Base-by-base conservation (phyloP, 2,329 filamentous ascomycete genomes). In the Sporothrix brasiliensis region DNA sequence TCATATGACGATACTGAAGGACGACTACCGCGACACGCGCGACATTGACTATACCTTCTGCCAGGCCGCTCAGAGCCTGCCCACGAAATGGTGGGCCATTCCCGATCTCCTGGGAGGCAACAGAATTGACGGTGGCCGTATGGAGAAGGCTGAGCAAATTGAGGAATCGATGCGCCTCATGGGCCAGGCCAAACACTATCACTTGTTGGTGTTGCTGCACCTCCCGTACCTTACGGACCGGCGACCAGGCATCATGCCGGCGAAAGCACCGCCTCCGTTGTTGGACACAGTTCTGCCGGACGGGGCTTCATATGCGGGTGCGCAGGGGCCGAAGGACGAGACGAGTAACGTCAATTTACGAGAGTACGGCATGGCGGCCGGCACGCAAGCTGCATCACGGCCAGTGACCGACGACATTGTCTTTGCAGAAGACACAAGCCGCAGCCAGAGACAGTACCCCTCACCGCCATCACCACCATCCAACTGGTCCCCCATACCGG, bases 221-320 rank as follows among this genome's bases (percentile, higher is more conserved):
- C 78, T 87, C 0, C 85, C 85, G 0, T 86, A 84, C 70, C 81
- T 87, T 74, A 78, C 86, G 6, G 80, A 79, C 14, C 77, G 79
- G 24, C 60, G 53, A 13, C 41, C 19, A 73, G 76, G 1, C 72
- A 4, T 60, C 41, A 41, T 50, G 11, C 52, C 61, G 19, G 16
- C 56, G 24, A 30, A 21, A 11, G 54, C 54, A 10, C 24, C 67
- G 9, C 56, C 19, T 19, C 30, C 34, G 13, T 11, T 10, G 44
- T 30, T 30, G 27, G 24, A 27, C 16, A 13, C 60, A 0, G 27
- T 21, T 4, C 3, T 54, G 19, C 24, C 4, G 5, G 49, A 67
- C 3, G 63, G 41, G 6, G 16, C 14, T 9, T 16, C 44, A 6
- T 21, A 21, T 41, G 56, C 56, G 3, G 30, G 56, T 4, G 56